A percentile compares a stretch with the other conserved stretches of the same genome.
Evolutionary conservation across 805 yeast genomes (phyloP).

Genomic region (Metschnikowia cubensis): DNA sequence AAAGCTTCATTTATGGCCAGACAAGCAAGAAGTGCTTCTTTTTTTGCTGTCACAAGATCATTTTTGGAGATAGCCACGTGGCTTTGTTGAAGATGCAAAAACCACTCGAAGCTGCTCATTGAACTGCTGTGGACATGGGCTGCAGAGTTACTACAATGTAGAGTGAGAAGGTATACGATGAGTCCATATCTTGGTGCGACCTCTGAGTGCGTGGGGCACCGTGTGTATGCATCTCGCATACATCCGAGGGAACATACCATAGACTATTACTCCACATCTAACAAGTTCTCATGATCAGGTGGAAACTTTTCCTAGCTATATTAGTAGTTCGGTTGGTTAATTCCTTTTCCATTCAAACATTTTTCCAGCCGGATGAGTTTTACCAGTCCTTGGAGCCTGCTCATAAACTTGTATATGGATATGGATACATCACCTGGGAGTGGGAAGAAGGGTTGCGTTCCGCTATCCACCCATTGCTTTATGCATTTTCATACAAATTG

Average conservation of each 20-base stretch:
- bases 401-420: constrained; percentile 65
- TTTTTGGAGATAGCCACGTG: constrained; percentile 11
- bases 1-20: constrained; percentile 8
- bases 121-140: neutral
- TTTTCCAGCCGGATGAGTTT: constrained; percentile 94
- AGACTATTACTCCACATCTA: neutral
- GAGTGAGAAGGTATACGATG: neutral
- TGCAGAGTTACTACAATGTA: neutral
- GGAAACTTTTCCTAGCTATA: constrained; percentile 8
- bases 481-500: constrained; percentile 40
- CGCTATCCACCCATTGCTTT: constrained; percentile 73
- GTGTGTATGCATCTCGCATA: neutral
- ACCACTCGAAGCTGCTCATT: constrained; percentile 2
- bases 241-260: neutral
- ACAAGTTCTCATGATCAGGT: neutral
- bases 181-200: neutral
- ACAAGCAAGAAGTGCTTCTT: constrained; percentile 11
- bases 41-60: constrained; percentile 8
- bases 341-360: constrained; percentile 62
- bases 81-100: constrained; percentile 11
- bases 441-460: constrained; percentile 78
- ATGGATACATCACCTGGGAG: constrained; percentile 92
- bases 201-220: neutral
- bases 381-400: constrained; percentile 95
- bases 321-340: constrained; percentile 53